Evolutionary conservation across 2,329 filamentous ascomycete genomes (phyloP).

Genomic region (Monosporascus cannonballus): DNA sequence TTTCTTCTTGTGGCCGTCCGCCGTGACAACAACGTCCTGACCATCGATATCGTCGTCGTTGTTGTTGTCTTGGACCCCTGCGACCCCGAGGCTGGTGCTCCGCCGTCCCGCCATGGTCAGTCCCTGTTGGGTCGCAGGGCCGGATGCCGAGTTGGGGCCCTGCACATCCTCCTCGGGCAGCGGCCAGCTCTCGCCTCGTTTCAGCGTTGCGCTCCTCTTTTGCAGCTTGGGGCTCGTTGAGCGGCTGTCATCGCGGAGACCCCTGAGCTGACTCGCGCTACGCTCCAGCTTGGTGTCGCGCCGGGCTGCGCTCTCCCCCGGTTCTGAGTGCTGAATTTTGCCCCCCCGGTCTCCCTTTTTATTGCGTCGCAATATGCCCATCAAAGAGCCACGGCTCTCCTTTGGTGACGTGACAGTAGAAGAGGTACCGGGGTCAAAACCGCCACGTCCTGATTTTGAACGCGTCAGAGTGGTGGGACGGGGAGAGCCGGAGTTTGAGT

Average conservation of each 20-base stretch:
- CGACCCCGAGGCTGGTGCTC: constrained; percentile 22
- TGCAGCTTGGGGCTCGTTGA: constrained; percentile 36
- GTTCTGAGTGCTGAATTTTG: constrained; percentile 48
- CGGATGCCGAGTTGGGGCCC: constrained; percentile 14
- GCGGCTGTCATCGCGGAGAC: constrained; percentile 31
- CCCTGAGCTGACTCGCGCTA: constrained; percentile 45
- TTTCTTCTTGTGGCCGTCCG: constrained; percentile 27
- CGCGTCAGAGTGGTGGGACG: constrained; percentile 22
- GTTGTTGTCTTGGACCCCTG: constrained; percentile 12
- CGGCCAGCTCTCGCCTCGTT: constrained; percentile 42
- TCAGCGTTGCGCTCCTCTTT: constrained; percentile 32
- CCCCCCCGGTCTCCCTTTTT: constrained; percentile 44
- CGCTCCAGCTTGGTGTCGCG: constrained; percentile 58
- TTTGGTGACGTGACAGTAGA: constrained; percentile 22
- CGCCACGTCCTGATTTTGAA: constrained; percentile 20
- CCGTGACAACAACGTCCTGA: constrained; percentile 17
- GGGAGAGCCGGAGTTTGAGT: constrained; percentile 18
- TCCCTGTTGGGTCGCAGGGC: constrained; percentile 5
- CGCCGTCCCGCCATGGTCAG: constrained; percentile 14
- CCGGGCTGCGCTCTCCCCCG: constrained; percentile 52
- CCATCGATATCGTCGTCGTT: constrained; percentile 3
- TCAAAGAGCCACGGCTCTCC: constrained; percentile 42
- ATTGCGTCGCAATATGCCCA: constrained; percentile 58
- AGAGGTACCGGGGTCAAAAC: constrained; percentile 10
- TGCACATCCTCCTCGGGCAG: constrained; percentile 27